Evolutionary conservation across 192 early-diverging fungal genomes (phyloP).

Genomic region (Piromyces sp.): DNA sequence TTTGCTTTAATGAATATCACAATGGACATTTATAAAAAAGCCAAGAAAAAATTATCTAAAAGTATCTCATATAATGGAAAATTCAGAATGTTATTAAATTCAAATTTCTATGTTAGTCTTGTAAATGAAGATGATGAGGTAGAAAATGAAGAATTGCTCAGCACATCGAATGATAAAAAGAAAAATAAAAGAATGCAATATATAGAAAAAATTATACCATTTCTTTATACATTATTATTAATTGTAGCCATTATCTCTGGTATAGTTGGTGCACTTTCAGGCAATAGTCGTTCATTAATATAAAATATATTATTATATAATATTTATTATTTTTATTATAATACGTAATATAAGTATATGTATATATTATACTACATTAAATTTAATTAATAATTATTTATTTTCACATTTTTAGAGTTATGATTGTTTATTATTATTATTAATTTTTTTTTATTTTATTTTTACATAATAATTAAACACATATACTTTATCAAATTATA

Average conservation of each 20-base stretch:
- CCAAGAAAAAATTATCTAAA: neutral
- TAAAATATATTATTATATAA: neutral
- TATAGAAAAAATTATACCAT: neutral
- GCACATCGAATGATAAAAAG: neutral
- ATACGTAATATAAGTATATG: no score
- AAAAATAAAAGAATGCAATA: neutral
- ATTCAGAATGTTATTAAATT: neutral
- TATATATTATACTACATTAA: no score
- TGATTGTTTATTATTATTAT: no score
- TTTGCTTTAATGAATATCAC: conserved; percentile 16
- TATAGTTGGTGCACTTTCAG: neutral
- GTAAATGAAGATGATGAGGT: neutral
- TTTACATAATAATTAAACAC: no score
- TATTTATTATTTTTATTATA: no score
- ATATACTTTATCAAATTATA: no score
- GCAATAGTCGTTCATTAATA: neutral
- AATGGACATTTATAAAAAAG: neutral
- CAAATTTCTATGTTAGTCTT: neutral
- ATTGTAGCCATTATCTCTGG: neutral
- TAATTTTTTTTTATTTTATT: no score
- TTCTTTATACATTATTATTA: neutral
- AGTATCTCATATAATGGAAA: neutral
- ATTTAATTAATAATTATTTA: no score
- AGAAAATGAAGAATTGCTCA: neutral
- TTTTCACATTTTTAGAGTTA: no score